Base-by-base conservation (phyloP, 306 rosid genomes). In the Prunus dulcis region DNA sequence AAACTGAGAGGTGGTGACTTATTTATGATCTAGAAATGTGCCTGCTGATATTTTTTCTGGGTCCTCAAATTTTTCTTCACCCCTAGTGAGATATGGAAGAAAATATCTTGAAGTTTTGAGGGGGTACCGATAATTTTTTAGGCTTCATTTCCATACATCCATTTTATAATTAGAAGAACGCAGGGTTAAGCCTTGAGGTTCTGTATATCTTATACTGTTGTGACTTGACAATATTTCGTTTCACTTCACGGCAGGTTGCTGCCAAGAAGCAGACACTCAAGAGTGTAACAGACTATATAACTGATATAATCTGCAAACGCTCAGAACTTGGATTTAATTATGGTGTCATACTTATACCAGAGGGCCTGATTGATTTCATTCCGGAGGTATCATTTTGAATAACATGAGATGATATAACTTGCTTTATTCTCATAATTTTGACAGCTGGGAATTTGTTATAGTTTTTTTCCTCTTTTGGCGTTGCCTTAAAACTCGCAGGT, bases 301-400 rank as follows among this genome's bases (percentile, higher is more conserved):
- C 90, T 17, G 91, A 88, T 83, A 84, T 93, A 78, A 74, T 93
- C 72, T 83, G 88, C 81, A 89, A 88, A 83, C 88, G 98, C 81
- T 79, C 93, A 22, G 87, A 82, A 78, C 64, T 46, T 67, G 90
- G 88, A 73, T 91, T 79, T 65, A 89, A 93, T 72, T 93, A 93
- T 58, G 98, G 98, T 76, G 93, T 93, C 63, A 83, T 93, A 82
- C 94, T 93, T 79, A 90, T 93, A 55, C 98, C 96, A 14, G 98
- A 93, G 84, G 98, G 98, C 72, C 87, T 93, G 58, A 93, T 93
- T 85, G 98, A 93, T 84, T 93, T 93, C 82, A 93, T 93, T 85
- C 98, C 98, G 2, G 96, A 93, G 98, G 98, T 93, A 86, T 72
- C 77, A 28, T 51, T 7, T 43, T 55, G 19, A 15, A 65, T 4